Base-by-base conservation (phyloP, 1,139 yeast genomes). In the Yamadazyma diddensiae region DNA sequence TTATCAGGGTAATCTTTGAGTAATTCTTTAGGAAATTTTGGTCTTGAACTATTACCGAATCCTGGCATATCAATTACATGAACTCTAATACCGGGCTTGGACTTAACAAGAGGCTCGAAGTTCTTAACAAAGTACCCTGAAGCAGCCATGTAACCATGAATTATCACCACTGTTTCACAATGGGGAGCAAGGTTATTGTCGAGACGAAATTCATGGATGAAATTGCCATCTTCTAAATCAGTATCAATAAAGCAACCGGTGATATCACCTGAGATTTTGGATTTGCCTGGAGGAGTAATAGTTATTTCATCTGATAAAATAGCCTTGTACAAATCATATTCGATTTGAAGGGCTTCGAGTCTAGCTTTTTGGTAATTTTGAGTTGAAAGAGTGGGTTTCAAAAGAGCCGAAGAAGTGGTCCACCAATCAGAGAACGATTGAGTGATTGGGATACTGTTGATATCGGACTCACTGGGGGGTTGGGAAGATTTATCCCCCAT, bases 91-190 rank as follows among this genome's bases (percentile, higher is more conserved):
- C 69, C 62, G 1, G 65, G 58, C 31, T 59, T 58, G 2, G 61
- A 45, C 33, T 62, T 59, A 11, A 59, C 50, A 13, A 67, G 38
- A 2, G 42, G 41, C 38, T 65, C 72, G 25, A 64, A 50, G 37
- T 66, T 67, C 42, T 65, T 65, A 31, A 65, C 50, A 39, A 65
- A 67, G 44, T 59, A 67, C 2, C 73, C 74, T 37, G 62, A 48
- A 1, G 73, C 72, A 2, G 74, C 74, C 73, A 67, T 67, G 40
- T 65, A 68, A 6, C 74, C 74, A 41, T 68, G 74, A 10, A 67
- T 55, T 2, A 65, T 46, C 3, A 67, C 67, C 3, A 67, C 42
- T 16, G 39, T 50, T 14, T 50, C 47, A 7, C 36, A 42, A 2
- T 40, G 31, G 3, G 29, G 37, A 10, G 47, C 49, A 6, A 42